Percentiles rank a stretch among this genome's conserved stretches.
These are phyloP conservation scores for Jimgerdemannia lactiflua DNA, from an alignment of 192 early-diverging fungal species.

Conservation along the genomic window DNA sequence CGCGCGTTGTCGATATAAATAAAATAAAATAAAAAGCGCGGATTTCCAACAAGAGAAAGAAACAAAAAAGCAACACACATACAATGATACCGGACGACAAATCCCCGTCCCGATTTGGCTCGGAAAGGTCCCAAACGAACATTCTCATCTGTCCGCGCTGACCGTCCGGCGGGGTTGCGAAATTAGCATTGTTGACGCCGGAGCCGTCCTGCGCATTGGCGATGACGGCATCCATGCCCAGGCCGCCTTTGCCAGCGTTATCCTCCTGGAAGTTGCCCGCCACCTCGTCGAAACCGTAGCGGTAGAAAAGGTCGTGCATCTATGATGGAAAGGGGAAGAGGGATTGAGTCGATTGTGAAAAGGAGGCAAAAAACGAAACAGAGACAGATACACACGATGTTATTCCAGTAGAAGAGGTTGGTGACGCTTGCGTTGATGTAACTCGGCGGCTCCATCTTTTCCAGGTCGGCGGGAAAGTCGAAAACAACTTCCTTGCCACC, in stretches of 20 bases:
- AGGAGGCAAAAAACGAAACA: neutral
- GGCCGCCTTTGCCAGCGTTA: constrained; percentile 75
- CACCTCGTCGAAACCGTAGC: constrained; percentile 89
- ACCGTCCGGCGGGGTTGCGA: constrained; percentile 95
- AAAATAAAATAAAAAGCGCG: too few relatives aligned
- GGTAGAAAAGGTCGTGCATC: constrained; percentile 86
- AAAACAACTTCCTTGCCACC: constrained; percentile 57
- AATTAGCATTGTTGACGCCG: constrained; percentile 93
- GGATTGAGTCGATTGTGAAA: too few relatives aligned
- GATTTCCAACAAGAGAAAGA: too few relatives aligned
- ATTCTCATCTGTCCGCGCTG: constrained; percentile 90
- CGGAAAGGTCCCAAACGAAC: constrained; percentile 87
- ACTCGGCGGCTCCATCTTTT: constrained; percentile 50
- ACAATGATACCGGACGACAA: constrained; percentile 86
- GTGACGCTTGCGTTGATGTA: constrained; percentile 81
- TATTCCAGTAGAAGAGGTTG: constrained; percentile 93
- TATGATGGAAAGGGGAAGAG: neutral
- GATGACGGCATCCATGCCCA: constrained; percentile 81
- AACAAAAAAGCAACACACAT: constrained; percentile 1
- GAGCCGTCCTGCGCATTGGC: constrained; percentile 92
- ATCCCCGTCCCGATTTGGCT: constrained; percentile 79
- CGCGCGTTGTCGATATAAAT: too few relatives aligned
- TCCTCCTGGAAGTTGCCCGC: constrained; percentile 94
- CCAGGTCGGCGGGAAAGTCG: constrained; percentile 72
- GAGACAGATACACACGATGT: constrained; percentile 40